phyloP scores from a whole-genome alignment of 2,329 filamentous ascomycete genomes.

The Cladophialophora bantiana region DNA sequence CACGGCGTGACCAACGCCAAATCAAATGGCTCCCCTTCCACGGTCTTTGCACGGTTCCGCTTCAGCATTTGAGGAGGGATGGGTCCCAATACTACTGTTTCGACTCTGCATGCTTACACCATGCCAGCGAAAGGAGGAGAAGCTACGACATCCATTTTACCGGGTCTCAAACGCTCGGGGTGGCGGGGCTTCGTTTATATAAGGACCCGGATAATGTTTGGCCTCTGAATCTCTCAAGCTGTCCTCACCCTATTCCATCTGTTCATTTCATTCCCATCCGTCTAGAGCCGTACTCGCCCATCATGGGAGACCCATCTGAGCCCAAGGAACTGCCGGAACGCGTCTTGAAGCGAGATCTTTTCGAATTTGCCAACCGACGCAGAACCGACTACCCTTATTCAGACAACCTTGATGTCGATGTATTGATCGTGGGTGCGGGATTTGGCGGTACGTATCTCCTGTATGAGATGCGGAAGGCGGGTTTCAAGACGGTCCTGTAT shows the following conservation, averaged over 20 bases:
- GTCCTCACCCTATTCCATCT: constrained; percentile 1
- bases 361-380: constrained; percentile 29
- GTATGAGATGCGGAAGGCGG: constrained; percentile 60
- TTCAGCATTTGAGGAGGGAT: constrained; percentile 19
- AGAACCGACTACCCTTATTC: constrained; percentile 35
- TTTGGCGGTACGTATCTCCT: constrained; percentile 59
- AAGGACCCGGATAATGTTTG: constrained; percentile 8
- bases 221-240: background rate
- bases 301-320: constrained; percentile 35
- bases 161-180: constrained; percentile 10
- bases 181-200: constrained; percentile 14
- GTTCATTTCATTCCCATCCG: background rate
- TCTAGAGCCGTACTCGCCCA: background rate
- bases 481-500: constrained; percentile 58
- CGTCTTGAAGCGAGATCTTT: constrained; percentile 32
- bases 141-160: constrained; percentile 30
- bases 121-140: constrained; percentile 24
- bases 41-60: constrained; percentile 20
- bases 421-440: constrained; percentile 43
- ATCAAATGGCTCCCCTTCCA: constrained; percentile 9
- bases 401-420: constrained; percentile 41
- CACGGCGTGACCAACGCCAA: constrained; percentile 11
- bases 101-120: background rate
- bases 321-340: constrained; percentile 31
- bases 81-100: background rate